Evolutionary conservation across 345 rosid genomes (phyloP).

Genomic region (Linum trigynum): DNA sequence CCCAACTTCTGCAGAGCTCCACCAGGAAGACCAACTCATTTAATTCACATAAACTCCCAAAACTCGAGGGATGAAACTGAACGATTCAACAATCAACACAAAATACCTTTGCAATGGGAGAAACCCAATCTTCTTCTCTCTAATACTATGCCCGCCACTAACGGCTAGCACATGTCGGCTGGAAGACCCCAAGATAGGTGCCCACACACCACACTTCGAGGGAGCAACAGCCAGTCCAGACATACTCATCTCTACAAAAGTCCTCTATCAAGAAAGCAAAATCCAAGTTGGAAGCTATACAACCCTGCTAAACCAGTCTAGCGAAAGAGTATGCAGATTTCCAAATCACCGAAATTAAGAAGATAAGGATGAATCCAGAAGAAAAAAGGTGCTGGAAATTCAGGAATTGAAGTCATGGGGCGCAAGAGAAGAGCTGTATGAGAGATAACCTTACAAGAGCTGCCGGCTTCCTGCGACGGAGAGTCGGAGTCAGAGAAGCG

Average conservation of each 20-base stretch:
- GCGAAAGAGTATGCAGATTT: too few species aligned
- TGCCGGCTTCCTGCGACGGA: too few species aligned
- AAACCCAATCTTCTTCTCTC: conserved; percentile 17
- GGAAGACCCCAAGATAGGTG: conserved; percentile 18
- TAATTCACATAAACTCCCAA: not conserved
- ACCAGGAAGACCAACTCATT: conserved; percentile 5
- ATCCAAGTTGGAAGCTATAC: not conserved
- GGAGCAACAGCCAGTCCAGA: conserved; percentile 54
- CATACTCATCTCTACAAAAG: conserved; percentile 36
- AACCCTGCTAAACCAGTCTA: not conserved
- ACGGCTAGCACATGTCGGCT: conserved; percentile 21
- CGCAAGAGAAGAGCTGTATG: too few species aligned
- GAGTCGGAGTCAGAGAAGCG: too few species aligned
- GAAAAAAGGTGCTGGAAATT: too few species aligned
- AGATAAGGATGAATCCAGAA: too few species aligned
- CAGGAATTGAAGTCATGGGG: too few species aligned
- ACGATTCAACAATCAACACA: not conserved
- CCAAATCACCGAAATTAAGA: too few species aligned
- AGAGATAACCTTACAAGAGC: too few species aligned
- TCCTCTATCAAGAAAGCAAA: not conserved
- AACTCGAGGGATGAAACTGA: not conserved
- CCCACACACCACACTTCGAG: conserved; percentile 35
- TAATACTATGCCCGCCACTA: conserved; percentile 14
- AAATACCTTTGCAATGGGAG: conserved; percentile 38
- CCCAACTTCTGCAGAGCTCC: conserved; percentile 20